Base-by-base conservation (phyloP, 2,329 filamentous ascomycete genomes). In the Monilinia vaccinii-corymbosi region DNA sequence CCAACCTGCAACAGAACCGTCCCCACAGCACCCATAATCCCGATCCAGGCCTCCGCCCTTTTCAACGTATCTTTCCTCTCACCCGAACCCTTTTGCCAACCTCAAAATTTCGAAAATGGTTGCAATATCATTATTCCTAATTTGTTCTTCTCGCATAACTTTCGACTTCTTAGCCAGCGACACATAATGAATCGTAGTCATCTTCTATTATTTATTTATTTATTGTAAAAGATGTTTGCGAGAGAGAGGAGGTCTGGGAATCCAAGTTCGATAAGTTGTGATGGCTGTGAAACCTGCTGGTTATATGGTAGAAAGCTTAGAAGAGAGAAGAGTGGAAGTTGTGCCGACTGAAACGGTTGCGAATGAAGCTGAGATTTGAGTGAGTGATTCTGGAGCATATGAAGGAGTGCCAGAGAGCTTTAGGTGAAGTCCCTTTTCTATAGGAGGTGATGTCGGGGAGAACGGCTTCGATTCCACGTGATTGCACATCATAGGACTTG, bases 81-180 rank as follows among this genome's bases (percentile, higher is more conserved):
- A 0, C 74, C 67, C 1, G 80, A 82, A 0, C 76, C 82, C 45
- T 76, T 75, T 0, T 78, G 74, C 87, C 88, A 92, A 1, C 88
- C 88, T 67, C 92, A 88, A 61, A 90, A 91, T 66, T 91, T 88
- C 18, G 83, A 75, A 67, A 92, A 91, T 0, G 88, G 87, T 67
- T 92, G 88, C 7, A 91, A 73, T 76, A 91, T 86, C 71, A 91
- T 78, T 60, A 91, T 79, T 40, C 78, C 75, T 1, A 91, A 73
- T 0, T 74, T 72, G 38, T 83, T 75, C 13, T 79, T 75, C 31
- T 79, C 73, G 52, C 81, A 84, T 50, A 87, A 71, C 0, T 73
- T 72, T 77, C 79, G 53, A 89, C 79, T 44, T 81, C 75, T 18
- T 69, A 68, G 0, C 80, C 84, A 0, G 85, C 79, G 2, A 74